Evolutionary conservation across 495 filamentous ascomycete species (phyloP).

Genomic region (Chaetomidium leptoderma): DNA sequence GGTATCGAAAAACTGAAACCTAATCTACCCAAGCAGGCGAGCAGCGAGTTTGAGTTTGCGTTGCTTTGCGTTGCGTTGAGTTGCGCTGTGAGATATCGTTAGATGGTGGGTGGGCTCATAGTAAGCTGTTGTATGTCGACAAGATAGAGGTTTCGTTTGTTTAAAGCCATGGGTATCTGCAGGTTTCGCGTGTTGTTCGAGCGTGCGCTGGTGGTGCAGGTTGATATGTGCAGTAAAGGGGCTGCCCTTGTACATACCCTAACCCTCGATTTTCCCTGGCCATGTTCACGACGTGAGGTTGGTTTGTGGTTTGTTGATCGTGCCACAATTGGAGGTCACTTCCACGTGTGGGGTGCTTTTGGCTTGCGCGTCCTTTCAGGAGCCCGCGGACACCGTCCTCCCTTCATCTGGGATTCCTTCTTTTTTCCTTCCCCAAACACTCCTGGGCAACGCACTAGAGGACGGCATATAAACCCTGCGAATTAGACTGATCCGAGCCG

Average conservation of each 20-base stretch:
- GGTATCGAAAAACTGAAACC: slow-evolving; percentile 14
- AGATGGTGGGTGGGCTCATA: slow-evolving; percentile 13
- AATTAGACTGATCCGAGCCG: too few relatives aligned
- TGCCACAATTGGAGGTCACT: slow-evolving; percentile 5
- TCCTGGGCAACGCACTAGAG: too few relatives aligned
- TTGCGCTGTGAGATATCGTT: neutral
- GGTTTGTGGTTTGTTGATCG: slow-evolving; percentile 5
- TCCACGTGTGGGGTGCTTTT: neutral
- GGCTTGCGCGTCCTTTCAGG: neutral
- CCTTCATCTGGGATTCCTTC: neutral
- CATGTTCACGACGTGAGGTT: neutral
- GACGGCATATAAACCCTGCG: too few relatives aligned
- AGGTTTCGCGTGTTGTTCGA: neutral
- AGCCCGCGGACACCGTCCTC: neutral
- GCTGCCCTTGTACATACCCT: too few relatives aligned
- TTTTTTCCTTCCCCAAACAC: neutral
- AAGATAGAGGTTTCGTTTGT: slow-evolving; percentile 11
- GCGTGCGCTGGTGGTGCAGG: too few relatives aligned
- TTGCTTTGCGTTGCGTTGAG: slow-evolving; percentile 1
- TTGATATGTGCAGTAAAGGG: too few relatives aligned
- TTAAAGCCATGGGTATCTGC: neutral
- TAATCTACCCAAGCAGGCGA: slow-evolving; percentile 1
- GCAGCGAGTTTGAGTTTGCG: neutral
- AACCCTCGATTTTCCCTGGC: too few relatives aligned
- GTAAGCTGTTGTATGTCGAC: slow-evolving; percentile 1